phyloP scores from a whole-genome alignment of 108 stramenopile species.

The Nitzschia sp. region DNA sequence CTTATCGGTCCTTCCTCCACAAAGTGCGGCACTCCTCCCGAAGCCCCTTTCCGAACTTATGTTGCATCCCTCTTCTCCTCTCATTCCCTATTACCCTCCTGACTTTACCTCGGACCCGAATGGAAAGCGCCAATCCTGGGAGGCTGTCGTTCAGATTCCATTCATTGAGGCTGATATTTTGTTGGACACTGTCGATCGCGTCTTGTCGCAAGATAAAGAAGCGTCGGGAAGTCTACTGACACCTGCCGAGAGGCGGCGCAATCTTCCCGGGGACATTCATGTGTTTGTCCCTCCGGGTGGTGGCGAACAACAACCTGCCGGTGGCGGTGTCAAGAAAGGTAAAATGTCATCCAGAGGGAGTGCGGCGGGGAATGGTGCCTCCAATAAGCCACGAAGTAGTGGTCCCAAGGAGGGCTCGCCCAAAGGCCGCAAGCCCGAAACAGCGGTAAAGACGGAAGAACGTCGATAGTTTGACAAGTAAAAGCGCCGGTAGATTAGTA shows the following conservation, averaged over 20 bases:
- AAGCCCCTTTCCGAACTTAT: slow-evolving; percentile 87
- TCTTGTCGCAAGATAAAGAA: slow-evolving; percentile 62
- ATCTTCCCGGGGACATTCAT: slow-evolving; percentile 59
- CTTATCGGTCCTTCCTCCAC: slow-evolving; percentile 93
- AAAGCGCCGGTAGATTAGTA: no score
- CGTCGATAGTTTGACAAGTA: no score
- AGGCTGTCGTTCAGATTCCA: slow-evolving; percentile 96
- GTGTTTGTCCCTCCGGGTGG: slow-evolving; percentile 46
- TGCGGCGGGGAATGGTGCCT: neutral
- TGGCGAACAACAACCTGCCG: slow-evolving; percentile 6
- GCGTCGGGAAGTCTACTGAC: slow-evolving; percentile 46
- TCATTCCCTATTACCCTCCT: slow-evolving; percentile 86
- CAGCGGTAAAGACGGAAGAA: neutral
- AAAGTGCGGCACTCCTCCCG: slow-evolving; percentile 89
- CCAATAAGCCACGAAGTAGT: neutral
- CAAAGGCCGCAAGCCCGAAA: neutral
- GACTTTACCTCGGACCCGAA: slow-evolving; percentile 84
- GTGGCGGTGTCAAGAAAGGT: neutral
- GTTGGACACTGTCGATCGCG: slow-evolving; percentile 67
- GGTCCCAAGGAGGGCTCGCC: neutral
- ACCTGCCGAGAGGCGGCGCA: slow-evolving; percentile 73
- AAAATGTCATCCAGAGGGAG: neutral
- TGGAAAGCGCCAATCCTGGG: slow-evolving; percentile 94
- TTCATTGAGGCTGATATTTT: slow-evolving; percentile 92
- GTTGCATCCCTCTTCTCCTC: slow-evolving; percentile 83